These are phyloP conservation scores for Yamadazyma membranifaciens DNA, from an alignment of 1,139 yeast genomes.

Conservation along the genomic window DNA sequence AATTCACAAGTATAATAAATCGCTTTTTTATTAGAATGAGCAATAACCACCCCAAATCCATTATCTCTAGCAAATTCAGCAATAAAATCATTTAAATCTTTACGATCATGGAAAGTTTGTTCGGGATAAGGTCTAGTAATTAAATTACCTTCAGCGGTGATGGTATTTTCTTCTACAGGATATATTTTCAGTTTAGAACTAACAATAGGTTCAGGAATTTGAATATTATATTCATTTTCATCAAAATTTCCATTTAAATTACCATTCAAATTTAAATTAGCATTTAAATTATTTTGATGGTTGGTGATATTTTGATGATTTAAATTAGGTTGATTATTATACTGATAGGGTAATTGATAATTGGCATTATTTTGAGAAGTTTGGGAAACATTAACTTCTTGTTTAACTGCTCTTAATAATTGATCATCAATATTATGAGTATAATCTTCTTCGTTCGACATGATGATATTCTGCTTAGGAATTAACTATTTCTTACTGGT, in stretches of 20 bases:
- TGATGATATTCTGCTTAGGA: neutral
- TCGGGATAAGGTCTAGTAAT: slow-evolving; percentile 57
- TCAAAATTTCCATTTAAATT: slow-evolving; percentile 14
- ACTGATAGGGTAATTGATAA: slow-evolving; percentile 11
- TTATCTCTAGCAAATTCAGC: slow-evolving; percentile 57
- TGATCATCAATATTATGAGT: slow-evolving; percentile 48
- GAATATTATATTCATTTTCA: slow-evolving; percentile 47
- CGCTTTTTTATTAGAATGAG: slow-evolving; percentile 58
- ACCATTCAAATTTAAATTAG: neutral
- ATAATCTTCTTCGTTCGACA: slow-evolving; percentile 30
- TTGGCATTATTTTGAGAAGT: slow-evolving; percentile 13
- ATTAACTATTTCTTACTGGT: neutral
- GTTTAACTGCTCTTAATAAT: slow-evolving; percentile 38
- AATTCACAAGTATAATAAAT: slow-evolving; percentile 62
- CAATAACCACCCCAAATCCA: slow-evolving; percentile 60
- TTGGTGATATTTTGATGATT: neutral
- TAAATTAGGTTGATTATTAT: slow-evolving; percentile 13
- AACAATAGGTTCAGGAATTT: slow-evolving; percentile 49
- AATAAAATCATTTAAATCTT: slow-evolving; percentile 53
- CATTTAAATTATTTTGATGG: neutral
- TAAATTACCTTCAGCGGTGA: slow-evolving; percentile 49
- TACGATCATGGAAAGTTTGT: slow-evolving; percentile 49
- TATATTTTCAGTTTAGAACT: slow-evolving; percentile 46
- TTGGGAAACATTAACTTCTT: slow-evolving; percentile 17
- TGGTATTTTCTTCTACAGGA: slow-evolving; percentile 47